Evolutionary conservation across 495 filamentous ascomycete genomes (phyloP).

Genomic region (Chaetomium fimeti): DNA sequence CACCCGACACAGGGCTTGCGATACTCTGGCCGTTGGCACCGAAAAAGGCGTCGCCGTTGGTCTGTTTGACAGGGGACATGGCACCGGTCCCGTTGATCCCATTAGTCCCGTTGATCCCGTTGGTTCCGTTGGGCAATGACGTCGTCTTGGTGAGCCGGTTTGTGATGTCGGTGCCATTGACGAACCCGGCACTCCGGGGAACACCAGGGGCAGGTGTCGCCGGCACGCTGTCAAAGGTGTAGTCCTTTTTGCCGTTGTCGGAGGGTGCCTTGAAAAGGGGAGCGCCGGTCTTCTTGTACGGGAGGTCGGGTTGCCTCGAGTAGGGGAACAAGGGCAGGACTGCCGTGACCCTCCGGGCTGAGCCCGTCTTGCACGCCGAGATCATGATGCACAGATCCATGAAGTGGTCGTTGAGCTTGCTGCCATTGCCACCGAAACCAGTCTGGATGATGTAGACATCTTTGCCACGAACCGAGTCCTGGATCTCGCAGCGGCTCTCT

Average conservation of each 20-base stretch:
- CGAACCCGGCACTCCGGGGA: slow-evolving; percentile 59
- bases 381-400: slow-evolving; percentile 97
- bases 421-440: slow-evolving; percentile 51
- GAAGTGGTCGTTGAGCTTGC: slow-evolving; percentile 78
- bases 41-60: slow-evolving; percentile 29
- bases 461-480: slow-evolving; percentile 94
- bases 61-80: slow-evolving; percentile 21
- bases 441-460: slow-evolving; percentile 98
- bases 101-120: slow-evolving; percentile 21
- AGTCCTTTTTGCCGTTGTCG: slow-evolving; percentile 58
- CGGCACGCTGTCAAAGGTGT: slow-evolving; percentile 92
- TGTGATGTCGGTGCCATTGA: slow-evolving; percentile 66
- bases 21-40: slow-evolving; percentile 34
- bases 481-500: slow-evolving; percentile 90
- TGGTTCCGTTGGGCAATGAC: slow-evolving; percentile 27
- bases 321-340: slow-evolving; percentile 96
- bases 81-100: slow-evolving; percentile 14
- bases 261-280: slow-evolving; percentile 70
- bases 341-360: slow-evolving; percentile 85
- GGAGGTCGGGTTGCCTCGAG: slow-evolving; percentile 88
- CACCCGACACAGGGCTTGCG: slow-evolving; percentile 40
- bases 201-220: slow-evolving; percentile 73
- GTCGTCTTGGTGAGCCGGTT: slow-evolving; percentile 57
- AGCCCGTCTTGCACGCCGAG: slow-evolving; percentile 95
- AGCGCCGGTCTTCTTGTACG: slow-evolving; percentile 93